Evolutionary conservation across 2,329 filamentous ascomycete genomes (phyloP).

Genomic region (Pseudocercospora crystallina): DNA sequence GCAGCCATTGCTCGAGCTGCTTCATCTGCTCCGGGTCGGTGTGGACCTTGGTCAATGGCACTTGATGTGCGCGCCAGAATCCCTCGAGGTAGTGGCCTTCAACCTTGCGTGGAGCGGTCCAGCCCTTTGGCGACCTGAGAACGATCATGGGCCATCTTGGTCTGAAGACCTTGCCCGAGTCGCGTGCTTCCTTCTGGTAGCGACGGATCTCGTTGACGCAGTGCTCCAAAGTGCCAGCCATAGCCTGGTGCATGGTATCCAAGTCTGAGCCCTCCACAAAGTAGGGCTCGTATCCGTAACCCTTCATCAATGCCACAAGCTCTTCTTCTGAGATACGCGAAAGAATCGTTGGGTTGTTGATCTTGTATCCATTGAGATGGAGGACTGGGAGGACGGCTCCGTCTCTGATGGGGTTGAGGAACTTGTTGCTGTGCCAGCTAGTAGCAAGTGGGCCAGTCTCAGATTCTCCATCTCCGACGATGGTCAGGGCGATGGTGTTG

Average conservation of each 20-base stretch:
- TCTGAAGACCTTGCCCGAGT: constrained; percentile 67
- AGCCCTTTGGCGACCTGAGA: constrained; percentile 75
- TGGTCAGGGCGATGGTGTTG: constrained; percentile 70
- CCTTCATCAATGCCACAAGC: constrained; percentile 66
- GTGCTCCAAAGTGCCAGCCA: constrained; percentile 73
- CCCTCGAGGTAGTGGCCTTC: constrained; percentile 70
- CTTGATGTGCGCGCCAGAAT: constrained; percentile 78
- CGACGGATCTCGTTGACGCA: constrained; percentile 68
- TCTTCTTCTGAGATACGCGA: constrained; percentile 74
- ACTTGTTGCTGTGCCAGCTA: constrained; percentile 80
- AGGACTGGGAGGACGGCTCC: constrained; percentile 76
- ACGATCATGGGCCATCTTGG: constrained; percentile 78
- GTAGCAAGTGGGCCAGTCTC: constrained; percentile 78
- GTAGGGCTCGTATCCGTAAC: constrained; percentile 77
- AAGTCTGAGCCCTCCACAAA: constrained; percentile 76
- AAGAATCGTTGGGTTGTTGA: constrained; percentile 75
- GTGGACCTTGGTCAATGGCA: constrained; percentile 70
- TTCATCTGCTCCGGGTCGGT: constrained; percentile 64
- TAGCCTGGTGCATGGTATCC: constrained; percentile 76
- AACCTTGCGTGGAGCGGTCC: constrained; percentile 72
- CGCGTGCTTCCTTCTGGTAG: constrained; percentile 70
- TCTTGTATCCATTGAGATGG: constrained; percentile 82
- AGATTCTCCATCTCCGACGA: constrained; percentile 79
- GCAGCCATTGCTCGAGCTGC: constrained; percentile 74
- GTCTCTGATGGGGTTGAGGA: constrained; percentile 75